Percentiles rank a stretch among this genome's conserved stretches.
Conservation (phyloP, 805 yeast species). For the Saturnispora gosingensis region DNA sequence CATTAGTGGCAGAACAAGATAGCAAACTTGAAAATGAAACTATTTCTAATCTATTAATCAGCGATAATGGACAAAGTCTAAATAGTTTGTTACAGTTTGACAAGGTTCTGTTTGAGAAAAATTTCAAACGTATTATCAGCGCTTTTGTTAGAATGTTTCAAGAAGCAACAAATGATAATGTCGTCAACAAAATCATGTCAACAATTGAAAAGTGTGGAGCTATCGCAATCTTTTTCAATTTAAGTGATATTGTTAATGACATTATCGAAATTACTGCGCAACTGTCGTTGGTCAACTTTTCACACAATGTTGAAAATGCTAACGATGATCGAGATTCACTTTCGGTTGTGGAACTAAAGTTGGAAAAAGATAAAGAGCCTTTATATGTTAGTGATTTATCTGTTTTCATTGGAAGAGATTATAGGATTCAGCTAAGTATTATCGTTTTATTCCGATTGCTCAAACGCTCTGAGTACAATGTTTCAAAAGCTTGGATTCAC, state of each 20-base stretch:
- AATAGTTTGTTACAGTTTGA: conserved; percentile 48
- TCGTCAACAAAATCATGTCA: conserved; percentile 78
- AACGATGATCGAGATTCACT: conserved; percentile 30
- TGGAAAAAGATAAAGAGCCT: conserved; percentile 45
- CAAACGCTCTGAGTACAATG: conserved; percentile 43
- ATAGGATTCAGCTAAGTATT: conserved; percentile 83
- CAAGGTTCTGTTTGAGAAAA: conserved; percentile 54
- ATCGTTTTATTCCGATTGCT: conserved; percentile 77
- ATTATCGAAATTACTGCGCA: conserved; percentile 59
- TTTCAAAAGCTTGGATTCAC: conserved; percentile 48
- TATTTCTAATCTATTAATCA: conserved; percentile 7
- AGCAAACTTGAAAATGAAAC: conserved; percentile 19
- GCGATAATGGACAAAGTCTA: conserved; percentile 13
- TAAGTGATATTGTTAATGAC: conserved; percentile 50
- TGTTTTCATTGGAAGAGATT: conserved; percentile 79
- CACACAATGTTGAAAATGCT: conserved; percentile 23
- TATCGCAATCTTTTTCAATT: conserved; percentile 57
- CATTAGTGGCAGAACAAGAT: conserved; percentile 45
- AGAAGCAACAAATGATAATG: conserved; percentile 84
- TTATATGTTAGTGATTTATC: conserved; percentile 76
- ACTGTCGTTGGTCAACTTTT: conserved; percentile 55
- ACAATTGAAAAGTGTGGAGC: conserved; percentile 79
- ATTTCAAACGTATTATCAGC: conserved; percentile 56
- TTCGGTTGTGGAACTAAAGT: conserved; percentile 36
- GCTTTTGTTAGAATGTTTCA: conserved; percentile 73